Evolutionary conservation across 768 basidiomycete genomes (phyloP).

Genomic region (Kwoniella sp.): DNA sequence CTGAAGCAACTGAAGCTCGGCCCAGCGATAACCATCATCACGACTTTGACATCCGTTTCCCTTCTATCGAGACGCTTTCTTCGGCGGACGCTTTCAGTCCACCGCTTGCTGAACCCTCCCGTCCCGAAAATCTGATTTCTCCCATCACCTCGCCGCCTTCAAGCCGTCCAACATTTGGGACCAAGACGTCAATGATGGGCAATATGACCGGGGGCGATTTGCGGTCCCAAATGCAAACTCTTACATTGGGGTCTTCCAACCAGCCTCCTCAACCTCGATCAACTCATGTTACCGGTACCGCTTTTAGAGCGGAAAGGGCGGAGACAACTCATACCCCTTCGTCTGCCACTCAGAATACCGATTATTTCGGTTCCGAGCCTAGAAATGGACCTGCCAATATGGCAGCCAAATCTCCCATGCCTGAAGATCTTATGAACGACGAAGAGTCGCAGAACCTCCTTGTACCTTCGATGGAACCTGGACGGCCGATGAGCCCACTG

Average conservation of each 20-base stretch:
- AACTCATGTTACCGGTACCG: conserved; percentile 49
- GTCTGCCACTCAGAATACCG: conserved; percentile 8
- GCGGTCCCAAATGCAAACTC: conserved; percentile 10
- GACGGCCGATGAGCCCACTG: conserved; percentile 1
- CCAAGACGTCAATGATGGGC: conserved; percentile 34
- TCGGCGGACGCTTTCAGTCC: conserved; percentile 10
- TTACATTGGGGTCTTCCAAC: neutral
- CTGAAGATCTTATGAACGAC: conserved; percentile 12
- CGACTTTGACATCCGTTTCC: conserved; percentile 72
- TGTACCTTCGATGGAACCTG: conserved; percentile 8
- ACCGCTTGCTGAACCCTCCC: neutral
- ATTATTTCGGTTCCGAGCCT: conserved; percentile 18
- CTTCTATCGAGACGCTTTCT: conserved; percentile 72
- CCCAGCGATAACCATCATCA: too few relatives aligned
- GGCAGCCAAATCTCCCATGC: conserved; percentile 1
- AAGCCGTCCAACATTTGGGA: conserved; percentile 7
- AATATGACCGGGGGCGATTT: conserved; percentile 43
- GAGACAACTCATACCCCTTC: conserved; percentile 6
- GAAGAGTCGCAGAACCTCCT: conserved; percentile 5
- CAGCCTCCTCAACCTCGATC: conserved; percentile 35
- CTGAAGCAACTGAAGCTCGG: too few relatives aligned
- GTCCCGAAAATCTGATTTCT: conserved; percentile 20
- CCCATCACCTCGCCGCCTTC: conserved; percentile 21
- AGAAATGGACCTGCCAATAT: too few relatives aligned
- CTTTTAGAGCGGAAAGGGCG: conserved; percentile 29